Percentiles rank a stretch among this genome's conserved stretches.
phyloP scores from a whole-genome alignment of 495 filamentous ascomycete species.

The Aspergillus steynii region DNA sequence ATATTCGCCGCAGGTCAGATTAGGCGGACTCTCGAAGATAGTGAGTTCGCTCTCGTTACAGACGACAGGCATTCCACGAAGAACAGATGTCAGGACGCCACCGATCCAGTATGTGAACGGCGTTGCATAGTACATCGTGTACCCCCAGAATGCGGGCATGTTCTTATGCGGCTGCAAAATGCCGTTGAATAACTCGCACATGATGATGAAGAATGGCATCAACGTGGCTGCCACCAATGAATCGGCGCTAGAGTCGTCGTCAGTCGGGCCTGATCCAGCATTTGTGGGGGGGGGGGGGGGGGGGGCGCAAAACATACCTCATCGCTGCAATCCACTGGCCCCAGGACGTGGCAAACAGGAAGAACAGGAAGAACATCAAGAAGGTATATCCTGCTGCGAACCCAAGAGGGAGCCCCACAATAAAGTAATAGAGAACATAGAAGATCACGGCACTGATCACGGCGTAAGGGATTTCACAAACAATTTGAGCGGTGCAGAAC shows the following conservation, averaged over 20 bases:
- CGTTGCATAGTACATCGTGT: constrained; percentile 76
- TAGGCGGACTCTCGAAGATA: constrained; percentile 58
- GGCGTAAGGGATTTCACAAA: constrained; percentile 75
- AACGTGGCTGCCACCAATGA: constrained; percentile 68
- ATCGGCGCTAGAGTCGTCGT: constrained; percentile 55
- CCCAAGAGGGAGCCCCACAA: constrained; percentile 59
- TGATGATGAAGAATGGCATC: constrained; percentile 69
- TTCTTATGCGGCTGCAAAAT: constrained; percentile 75
- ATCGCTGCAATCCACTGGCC: constrained; percentile 70
- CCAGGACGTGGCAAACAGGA: constrained; percentile 73
- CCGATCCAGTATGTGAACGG: constrained; percentile 84
- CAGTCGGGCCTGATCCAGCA: constrained; percentile 6
- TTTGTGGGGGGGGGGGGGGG: neutral
- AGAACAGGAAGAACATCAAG: constrained; percentile 76
- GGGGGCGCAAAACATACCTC: constrained; percentile 33
- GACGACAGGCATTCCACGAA: constrained; percentile 60
- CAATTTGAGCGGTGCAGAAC: constrained; percentile 67
- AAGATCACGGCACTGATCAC: constrained; percentile 69
- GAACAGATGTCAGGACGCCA: constrained; percentile 72
- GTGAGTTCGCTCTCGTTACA: constrained; percentile 63
- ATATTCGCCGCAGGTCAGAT: constrained; percentile 70
- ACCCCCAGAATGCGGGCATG: constrained; percentile 79
- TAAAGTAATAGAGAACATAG: constrained; percentile 74
- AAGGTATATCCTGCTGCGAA: constrained; percentile 76
- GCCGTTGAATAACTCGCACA: constrained; percentile 67